Evolutionary conservation across 352 stramenopile species (phyloP).

Genomic region (Pythium phragmitis): DNA sequence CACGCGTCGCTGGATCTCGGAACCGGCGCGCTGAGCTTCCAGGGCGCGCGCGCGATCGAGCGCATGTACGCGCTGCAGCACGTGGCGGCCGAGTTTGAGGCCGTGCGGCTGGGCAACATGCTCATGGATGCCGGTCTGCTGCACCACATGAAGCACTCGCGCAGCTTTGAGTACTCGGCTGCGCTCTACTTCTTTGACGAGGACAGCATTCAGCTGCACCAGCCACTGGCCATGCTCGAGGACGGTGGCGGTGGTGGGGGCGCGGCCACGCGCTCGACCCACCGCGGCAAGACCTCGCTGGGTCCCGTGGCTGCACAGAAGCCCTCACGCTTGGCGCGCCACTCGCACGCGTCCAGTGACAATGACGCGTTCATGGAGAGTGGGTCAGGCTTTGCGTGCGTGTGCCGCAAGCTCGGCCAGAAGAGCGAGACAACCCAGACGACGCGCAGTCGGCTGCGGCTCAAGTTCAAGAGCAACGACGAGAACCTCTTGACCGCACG

Average conservation of each 20-base stretch:
- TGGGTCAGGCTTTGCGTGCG: slow-evolving; percentile 9
- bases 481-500: slow-evolving; percentile 14
- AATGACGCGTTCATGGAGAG: slow-evolving; percentile 5
- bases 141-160: slow-evolving; percentile 34
- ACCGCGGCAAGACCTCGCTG: not conserved
- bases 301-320: not conserved
- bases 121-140: slow-evolving; percentile 35
- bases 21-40: slow-evolving; percentile 19
- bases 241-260: not conserved
- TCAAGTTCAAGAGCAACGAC: slow-evolving; percentile 22
- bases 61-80: slow-evolving; percentile 13
- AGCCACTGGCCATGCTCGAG: slow-evolving; percentile 32
- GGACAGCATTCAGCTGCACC: slow-evolving; percentile 17
- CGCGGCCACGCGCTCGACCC: not conserved
- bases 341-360: slow-evolving; percentile 13
- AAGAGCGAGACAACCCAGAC: slow-evolving; percentile 22
- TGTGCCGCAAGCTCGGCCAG: slow-evolving; percentile 32
- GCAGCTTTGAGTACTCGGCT: slow-evolving; percentile 24
- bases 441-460: slow-evolving; percentile 21
- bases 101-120: slow-evolving; percentile 36
- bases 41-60: slow-evolving; percentile 23
- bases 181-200: slow-evolving; percentile 35
- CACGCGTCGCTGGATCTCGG: not conserved
- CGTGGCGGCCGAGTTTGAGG: slow-evolving; percentile 22
- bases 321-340: not conserved